Evolutionary conservation across 257 asterid genomes (phyloP).

Genomic region (Plantago ovata): DNA sequence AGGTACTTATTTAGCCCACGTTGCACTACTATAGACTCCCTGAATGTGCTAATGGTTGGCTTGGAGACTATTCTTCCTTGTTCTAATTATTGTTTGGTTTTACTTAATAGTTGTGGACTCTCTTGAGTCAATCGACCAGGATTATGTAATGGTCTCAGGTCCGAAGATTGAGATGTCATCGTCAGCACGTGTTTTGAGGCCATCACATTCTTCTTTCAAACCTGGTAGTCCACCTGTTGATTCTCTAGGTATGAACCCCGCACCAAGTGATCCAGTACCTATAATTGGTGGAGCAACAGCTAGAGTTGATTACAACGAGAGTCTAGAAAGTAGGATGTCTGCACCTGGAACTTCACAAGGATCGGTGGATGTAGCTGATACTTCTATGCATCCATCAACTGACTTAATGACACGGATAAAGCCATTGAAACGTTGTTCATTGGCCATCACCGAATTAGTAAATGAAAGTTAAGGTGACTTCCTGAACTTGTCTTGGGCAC

Average conservation of each 20-base stretch:
- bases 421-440: conserved; percentile 60
- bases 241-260: conserved; percentile 32
- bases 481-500: conserved; percentile 14
- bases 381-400: conserved; percentile 54
- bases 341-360: conserved; percentile 67
- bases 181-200: conserved; percentile 48
- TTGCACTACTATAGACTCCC: neutral
- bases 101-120: conserved; percentile 52
- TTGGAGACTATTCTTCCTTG: conserved; percentile 5
- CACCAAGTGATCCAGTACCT: conserved; percentile 55
- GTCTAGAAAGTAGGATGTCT: conserved; percentile 48
- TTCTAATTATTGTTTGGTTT: conserved; percentile 24
- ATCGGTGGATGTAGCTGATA: conserved; percentile 39
- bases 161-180: conserved; percentile 60
- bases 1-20: conserved; percentile 41
- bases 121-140: conserved; percentile 71
- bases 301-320: conserved; percentile 37
- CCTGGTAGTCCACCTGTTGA: conserved; percentile 40
- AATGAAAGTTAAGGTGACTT: conserved; percentile 68
- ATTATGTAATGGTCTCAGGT: conserved; percentile 74
- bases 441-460: conserved; percentile 65
- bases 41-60: neutral
- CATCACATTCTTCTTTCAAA: conserved; percentile 43
- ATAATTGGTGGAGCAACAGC: conserved; percentile 38
- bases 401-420: conserved; percentile 67